Evolutionary conservation across 176 grass and related monocot species (phyloP), one percentile per base, ranked within the genome.

Genomic region (Melocanna baccifera): DNA sequence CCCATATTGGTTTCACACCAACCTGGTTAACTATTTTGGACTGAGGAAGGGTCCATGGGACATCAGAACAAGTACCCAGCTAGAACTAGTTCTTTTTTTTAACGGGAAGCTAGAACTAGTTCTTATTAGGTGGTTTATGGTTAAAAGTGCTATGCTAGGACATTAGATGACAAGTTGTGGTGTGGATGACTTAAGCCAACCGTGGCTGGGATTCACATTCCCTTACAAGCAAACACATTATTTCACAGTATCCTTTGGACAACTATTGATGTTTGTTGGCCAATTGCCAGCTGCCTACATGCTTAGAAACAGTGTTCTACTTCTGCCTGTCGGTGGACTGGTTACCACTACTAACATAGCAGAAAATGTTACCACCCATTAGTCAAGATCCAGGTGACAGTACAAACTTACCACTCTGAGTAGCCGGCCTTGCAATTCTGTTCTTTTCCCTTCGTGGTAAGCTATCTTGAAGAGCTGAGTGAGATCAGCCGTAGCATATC

Each of bases 391-490:
- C 13, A 63, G 1, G 36, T 19, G 19, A 76, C 0, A 22, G 25
- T 14, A 68, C 48, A 81, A 4, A 36, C 80, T 80, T 94, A 99
- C 93, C 91, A 96, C 87, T 83, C 93, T 87, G 81, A 99, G 89
- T 47, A 99, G 62, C 9, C 93, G 85, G 47, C 91, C 88, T 84
- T 99, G 93, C 7, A 12, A 55, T 69, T 89, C 89, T 39, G 96
- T 89, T 64, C 76, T 92, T 87, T 82, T 91, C 23, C 87, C 96
- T 88, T 96, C 96, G 6, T 81, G 84, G 50, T 76, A 48, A 69
- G 96, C 96, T 88, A 94, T 83, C 74, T 92, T 91, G 69, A 99
- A 99, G 78, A 99, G 85, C 51, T 93, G 83, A 47, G 96, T 99
- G 69, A 99, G 89, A 90, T 99, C 96, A 26, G 91, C 88, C 5